Evolutionary conservation across 257 asterid species (phyloP), one percentile per base, ranked within the genome.

Genomic region (Forsythia suspensa): DNA sequence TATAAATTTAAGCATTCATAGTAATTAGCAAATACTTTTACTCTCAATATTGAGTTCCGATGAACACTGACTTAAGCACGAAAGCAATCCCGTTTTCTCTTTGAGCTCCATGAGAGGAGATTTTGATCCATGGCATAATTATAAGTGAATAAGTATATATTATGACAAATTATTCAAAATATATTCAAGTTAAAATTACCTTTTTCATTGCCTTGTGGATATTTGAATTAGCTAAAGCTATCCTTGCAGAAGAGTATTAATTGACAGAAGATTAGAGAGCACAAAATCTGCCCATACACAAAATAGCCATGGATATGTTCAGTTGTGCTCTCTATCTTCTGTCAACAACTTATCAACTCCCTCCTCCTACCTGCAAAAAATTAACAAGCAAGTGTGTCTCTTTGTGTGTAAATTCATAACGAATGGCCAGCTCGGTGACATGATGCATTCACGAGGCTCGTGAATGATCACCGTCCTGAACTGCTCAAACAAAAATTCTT

Each of bases 271-370:
- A 55, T 55, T 18, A 55, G 65, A n/a, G 24, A 55, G 65, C 65
- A 55, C 65, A 55, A 55, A 13, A 55, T n/a, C 65, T 55, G 65
- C 65, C 16, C 65, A 55, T 55, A 55, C 24, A 55, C 65, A 55
- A 18, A 55, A 55, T 24, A 18, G 5, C 29, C 65, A 55, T 55
- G 21, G 65, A 55, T 55, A 55, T 18, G 65, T 18, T 55, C 65
- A 55, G 65, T 55, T 55, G 65, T 55, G 65, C 65, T 55, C 65
- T 55, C 65, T 55, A 55, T 55, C 65, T 55, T 55, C 65, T 55
- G 65, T 55, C 65, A 16, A 55, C 65, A 55, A 55, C 29, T 55
- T 18, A 16, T 55, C 65, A 18, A 55, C 24, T 6, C 9, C 18
- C 65, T 18, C 29, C 65, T 55, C 29, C 65, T 18, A 55, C 29